Base-by-base conservation (phyloP, 805 yeast genomes). In the Suhomyces emberorum region DNA sequence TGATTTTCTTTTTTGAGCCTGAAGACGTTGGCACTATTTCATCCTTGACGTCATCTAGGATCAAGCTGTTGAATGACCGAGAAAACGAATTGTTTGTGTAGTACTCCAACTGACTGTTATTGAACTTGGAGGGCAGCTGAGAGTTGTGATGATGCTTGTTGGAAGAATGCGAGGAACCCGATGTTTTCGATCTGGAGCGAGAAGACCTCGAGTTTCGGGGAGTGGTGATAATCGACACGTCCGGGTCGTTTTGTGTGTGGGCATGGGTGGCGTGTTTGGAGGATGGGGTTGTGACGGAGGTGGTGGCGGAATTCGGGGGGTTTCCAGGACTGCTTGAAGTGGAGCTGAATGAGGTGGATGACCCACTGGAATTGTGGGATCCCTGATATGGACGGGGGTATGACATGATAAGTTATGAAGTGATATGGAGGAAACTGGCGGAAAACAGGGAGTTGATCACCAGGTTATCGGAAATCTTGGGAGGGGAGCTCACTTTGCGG, bases 1-100 rank as follows among this genome's bases (percentile, higher is more conserved):
- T 66, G 28, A 64, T 49, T 18, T 42, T 48, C 38, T 47, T 49
- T 11, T 19, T 19, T 16, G 42, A 25, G 18, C 28, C 17, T 0
- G 18, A 7, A 9, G 16, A 11, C 1, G 17, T 30, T 7, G 26
- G 26, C 2, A 10, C 23, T 24, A 41, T 14, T 21, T 52, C 59
- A 20, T 58, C 59, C 5, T 51, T 54, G 30, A 49, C 41, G 39
- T 66, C 72, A 21, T 65, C 70, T 28, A 68, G 45, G 8, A 68
- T 64, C 48, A 68, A 57, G 34, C 67, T 59, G 48, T 66, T 68
- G 57, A 68, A 68, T 16, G 71, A 64, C 22, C 68, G 49, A 20
- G 70, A 63, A 35, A 68, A 65, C 22, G 63, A 62, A 43, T 58
- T 56, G 47, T 66, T 62, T 30, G 71, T 59, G 37, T 60, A 64